Evolutionary conservation across 2,329 filamentous ascomycete genomes (phyloP).

Genomic region (Penicillium freii): DNA sequence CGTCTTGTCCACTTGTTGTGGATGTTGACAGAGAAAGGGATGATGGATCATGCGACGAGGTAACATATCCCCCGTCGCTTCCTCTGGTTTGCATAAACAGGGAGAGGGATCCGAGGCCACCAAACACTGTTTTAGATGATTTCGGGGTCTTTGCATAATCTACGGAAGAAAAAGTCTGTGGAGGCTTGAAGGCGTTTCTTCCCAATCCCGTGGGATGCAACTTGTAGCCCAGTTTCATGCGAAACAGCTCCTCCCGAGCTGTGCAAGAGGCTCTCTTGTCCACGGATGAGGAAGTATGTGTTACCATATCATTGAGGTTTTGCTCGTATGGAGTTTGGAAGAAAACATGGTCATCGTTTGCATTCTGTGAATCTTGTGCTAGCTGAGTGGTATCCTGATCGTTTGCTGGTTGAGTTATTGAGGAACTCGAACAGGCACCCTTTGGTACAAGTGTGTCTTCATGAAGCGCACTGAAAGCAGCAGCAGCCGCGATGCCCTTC

Average conservation of each 20-base stretch:
- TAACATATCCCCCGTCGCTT: conserved; percentile 26
- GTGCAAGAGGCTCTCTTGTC: background rate
- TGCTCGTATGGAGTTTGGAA: background rate
- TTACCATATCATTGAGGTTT: background rate
- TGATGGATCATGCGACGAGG: conserved; percentile 8
- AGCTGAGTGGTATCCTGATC: background rate
- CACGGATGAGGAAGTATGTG: background rate
- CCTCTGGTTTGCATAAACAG: conserved; percentile 54
- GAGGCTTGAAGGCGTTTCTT: background rate
- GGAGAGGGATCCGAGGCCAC: conserved; percentile 45
- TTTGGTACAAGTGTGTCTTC: background rate
- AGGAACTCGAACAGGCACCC: background rate
- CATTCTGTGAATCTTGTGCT: background rate
- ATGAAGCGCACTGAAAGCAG: background rate
- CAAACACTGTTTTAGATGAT: background rate
- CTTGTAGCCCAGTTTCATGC: background rate
- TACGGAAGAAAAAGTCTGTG: background rate
- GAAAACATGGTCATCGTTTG: background rate
- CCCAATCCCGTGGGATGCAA: background rate
- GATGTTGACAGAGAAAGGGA: background rate
- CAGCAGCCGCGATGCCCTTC: background rate
- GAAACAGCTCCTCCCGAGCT: background rate
- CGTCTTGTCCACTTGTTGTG: background rate
- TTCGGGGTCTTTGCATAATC: background rate
- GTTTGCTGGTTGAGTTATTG: background rate